Conservation (phyloP, 2,329 filamentous ascomycete species). For the Cryoendolithus antarcticus region DNA sequence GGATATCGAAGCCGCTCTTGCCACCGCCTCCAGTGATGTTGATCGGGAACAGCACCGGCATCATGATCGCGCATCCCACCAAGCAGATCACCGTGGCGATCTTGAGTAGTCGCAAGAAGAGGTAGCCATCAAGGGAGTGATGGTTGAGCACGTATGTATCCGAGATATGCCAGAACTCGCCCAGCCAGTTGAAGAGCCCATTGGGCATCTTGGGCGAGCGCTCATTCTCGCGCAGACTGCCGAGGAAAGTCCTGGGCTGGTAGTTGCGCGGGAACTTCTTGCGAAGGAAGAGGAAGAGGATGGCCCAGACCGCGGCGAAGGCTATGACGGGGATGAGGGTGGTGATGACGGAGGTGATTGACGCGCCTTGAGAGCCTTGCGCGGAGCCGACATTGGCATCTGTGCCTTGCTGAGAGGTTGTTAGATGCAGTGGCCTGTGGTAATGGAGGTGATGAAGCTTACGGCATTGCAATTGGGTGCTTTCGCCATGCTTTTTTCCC, state of each 20-base stretch:
- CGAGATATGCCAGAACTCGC: conserved; percentile 39
- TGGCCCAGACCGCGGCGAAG: conserved; percentile 22
- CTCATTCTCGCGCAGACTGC: conserved; percentile 29
- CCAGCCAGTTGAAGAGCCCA: conserved; percentile 29
- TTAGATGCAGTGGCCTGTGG: conserved; percentile 2
- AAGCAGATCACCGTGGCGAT: conserved; percentile 68
- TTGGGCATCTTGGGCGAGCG: conserved; percentile 27
- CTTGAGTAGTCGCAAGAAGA: conserved; percentile 80
- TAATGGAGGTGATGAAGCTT: not conserved
- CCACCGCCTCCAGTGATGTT: conserved; percentile 68
- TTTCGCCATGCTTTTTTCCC: too few relatives aligned
- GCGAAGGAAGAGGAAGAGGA: conserved; percentile 30
- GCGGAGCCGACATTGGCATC: conserved; percentile 17
- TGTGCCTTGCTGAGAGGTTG: conserved; percentile 5
- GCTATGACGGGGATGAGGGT: conserved; percentile 24
- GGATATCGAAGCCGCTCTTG: conserved; percentile 56
- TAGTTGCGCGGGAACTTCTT: conserved; percentile 33
- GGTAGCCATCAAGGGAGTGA: conserved; percentile 82
- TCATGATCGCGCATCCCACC: conserved; percentile 71
- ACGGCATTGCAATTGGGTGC: too few relatives aligned
- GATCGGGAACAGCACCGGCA: conserved; percentile 79
- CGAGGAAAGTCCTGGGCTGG: conserved; percentile 32
- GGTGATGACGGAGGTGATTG: conserved; percentile 22
- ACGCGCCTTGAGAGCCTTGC: conserved; percentile 11
- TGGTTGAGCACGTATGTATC: conserved; percentile 79